Percentiles rank a stretch among this genome's conserved stretches.
Evolutionary conservation across 495 filamentous ascomycete genomes (phyloP).

Genomic region (Tuber microsphaerosporum): DNA sequence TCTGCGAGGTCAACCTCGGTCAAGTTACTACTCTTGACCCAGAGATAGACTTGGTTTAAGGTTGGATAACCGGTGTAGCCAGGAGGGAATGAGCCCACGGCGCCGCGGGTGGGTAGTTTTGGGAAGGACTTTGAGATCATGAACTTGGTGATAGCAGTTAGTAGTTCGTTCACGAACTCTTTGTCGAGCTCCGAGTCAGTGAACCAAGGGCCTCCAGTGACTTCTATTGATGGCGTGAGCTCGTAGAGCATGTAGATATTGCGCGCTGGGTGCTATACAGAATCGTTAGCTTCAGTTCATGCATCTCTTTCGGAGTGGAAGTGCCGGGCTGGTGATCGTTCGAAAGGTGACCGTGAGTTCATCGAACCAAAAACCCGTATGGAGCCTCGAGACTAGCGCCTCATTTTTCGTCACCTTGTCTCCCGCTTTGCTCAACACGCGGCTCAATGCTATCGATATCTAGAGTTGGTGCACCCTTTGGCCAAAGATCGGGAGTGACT

Average conservation of each 20-base stretch:
- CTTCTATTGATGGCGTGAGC: constrained; percentile 65
- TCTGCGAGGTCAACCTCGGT: constrained; percentile 59
- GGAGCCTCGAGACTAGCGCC: constrained; percentile 28
- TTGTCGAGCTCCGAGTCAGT: constrained; percentile 79
- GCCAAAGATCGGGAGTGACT: constrained; percentile 1
- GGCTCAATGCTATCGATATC: neutral
- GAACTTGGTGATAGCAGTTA: constrained; percentile 61
- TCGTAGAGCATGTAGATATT: constrained; percentile 68
- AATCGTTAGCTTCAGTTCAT: constrained; percentile 8
- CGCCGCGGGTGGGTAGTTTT: constrained; percentile 42
- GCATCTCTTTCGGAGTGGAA: neutral
- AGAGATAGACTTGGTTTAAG: constrained; percentile 60
- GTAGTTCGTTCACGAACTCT: constrained; percentile 68
- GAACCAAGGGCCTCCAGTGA: constrained; percentile 90
- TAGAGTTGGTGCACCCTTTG: neutral
- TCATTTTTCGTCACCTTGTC: constrained; percentile 20
- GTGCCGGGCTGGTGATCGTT: neutral
- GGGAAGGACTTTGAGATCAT: constrained; percentile 53
- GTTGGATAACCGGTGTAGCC: constrained; percentile 70
- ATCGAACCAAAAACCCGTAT: constrained; percentile 30
- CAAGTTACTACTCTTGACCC: constrained; percentile 59
- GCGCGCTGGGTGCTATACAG: constrained; percentile 50
- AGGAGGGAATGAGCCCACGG: constrained; percentile 55
- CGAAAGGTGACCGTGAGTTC: constrained; percentile 8
- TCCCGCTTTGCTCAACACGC: neutral